These are phyloP conservation scores for Mycena leptocephala DNA, from an alignment of 768 basidiomycete genomes.

Conservation along the genomic window DNA sequence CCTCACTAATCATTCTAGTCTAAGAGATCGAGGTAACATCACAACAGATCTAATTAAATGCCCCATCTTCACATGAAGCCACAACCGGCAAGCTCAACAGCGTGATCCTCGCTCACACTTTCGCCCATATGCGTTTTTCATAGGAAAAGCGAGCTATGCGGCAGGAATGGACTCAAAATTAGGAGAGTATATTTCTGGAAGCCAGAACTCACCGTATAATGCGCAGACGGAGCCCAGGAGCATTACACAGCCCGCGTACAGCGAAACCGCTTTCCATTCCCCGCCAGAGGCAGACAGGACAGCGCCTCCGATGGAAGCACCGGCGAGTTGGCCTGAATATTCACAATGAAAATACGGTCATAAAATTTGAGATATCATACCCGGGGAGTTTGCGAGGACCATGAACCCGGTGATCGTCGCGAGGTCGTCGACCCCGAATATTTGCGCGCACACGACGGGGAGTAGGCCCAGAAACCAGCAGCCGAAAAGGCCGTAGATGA, in stretches of 20 bases:
- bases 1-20: too few relatives aligned
- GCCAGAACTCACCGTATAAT: slow-evolving; percentile 45
- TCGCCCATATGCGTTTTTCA: slow-evolving; percentile 37
- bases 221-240: slow-evolving; percentile 46
- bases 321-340: slow-evolving; percentile 46
- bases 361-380: slow-evolving; percentile 22
- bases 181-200: too few relatives aligned
- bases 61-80: too few relatives aligned
- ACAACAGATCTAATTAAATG: too few relatives aligned
- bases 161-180: background rate
- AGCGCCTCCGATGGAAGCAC: slow-evolving; percentile 50
- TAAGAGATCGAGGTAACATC: too few relatives aligned
- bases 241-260: slow-evolving; percentile 47
- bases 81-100: too few relatives aligned
- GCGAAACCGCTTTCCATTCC: slow-evolving; percentile 50
- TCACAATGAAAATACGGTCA: background rate
- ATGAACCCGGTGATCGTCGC: slow-evolving; percentile 45
- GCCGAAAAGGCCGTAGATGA: slow-evolving; percentile 52
- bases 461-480: slow-evolving; percentile 53
- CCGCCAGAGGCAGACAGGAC: slow-evolving; percentile 47
- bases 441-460: slow-evolving; percentile 48
- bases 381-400: slow-evolving; percentile 43
- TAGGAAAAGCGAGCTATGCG: slow-evolving; percentile 32
- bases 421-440: slow-evolving; percentile 43
- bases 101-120: too few relatives aligned